Evolutionary conservation across 23 red algal species (phyloP), one percentile per base, ranked within the genome.

Genomic region (Chondrus crispus): DNA sequence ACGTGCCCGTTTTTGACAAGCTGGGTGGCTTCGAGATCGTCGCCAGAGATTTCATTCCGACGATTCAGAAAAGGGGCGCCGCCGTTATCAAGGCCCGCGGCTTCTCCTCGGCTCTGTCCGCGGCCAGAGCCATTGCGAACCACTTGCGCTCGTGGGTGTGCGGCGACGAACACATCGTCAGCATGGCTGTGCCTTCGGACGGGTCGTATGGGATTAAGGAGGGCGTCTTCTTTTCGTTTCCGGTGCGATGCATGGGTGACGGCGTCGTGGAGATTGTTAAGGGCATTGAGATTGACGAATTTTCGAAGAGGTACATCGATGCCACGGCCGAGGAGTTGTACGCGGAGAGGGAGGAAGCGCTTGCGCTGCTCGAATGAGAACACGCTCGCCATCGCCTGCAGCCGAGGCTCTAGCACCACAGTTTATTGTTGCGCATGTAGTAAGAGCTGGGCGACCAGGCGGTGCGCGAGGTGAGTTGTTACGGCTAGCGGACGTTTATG

Each of bases 31-130:
- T 58, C 19, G 39, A 68, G 28, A 74, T 32, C 5, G 50, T 99
- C 50, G 84, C 76, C 8, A 63, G 79, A 12, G 81, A 45, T 2
- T 80, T 96, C 44, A 99, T 99, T 72, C 97, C 97, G 7, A 62
- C 55, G 22, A 95, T 99, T 44, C 97, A 99, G 62, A 96, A 93
- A 93, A 77, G 97, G 14, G 97, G 97, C 24, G 97, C 94, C 22
- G 91, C 94, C 0, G 86, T 99, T 32, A 89, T 99, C 41, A 87
- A 95, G 39, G 93, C 94, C 0, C 78, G 97, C 32, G 93, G 93
- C 30, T 68, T 95, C 42, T 90, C 81, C 19, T 93, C 88, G 45
- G 97, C 97, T 54, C 94, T 99, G 97, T 96, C 94, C 41, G 97
- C 97, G 3, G 97, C 97, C 9, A 95, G 80, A 45, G 97, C 93